Conservation (phyloP, 441 rosid genomes). For the Gossypium davidsonii region DNA sequence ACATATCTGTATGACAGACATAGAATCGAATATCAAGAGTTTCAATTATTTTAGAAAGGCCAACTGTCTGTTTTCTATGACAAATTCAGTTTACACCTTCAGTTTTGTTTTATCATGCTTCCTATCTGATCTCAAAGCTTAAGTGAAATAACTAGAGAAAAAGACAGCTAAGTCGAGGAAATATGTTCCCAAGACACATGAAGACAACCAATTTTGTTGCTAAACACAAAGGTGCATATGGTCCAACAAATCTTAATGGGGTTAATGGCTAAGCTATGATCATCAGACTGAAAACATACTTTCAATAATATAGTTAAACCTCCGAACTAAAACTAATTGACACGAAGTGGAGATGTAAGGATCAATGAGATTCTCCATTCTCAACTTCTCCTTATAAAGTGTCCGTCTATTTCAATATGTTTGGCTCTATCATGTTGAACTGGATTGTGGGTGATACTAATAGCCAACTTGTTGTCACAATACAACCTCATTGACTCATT, state of each 20-base stretch:
- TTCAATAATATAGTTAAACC: not conserved
- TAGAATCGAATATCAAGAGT: not conserved
- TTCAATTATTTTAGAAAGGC: not conserved
- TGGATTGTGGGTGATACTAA: no score
- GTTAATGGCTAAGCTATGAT: not conserved
- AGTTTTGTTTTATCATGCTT: not conserved
- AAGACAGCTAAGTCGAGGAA: constrained; percentile 9
- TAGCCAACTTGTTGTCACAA: no score
- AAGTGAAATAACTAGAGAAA: not conserved
- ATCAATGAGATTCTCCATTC: no score
- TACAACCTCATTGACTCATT: no score
- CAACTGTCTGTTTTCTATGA: not conserved
- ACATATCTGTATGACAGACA: not conserved
- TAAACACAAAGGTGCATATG: not conserved
- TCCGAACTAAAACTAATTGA: not conserved
- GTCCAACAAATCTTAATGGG: not conserved
- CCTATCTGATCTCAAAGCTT: not conserved
- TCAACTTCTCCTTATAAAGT: no score
- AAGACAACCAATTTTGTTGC: not conserved
- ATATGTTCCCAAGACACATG: not conserved
- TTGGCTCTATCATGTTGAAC: no score
- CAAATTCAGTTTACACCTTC: not conserved
- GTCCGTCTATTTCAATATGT: no score
- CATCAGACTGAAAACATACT: not conserved
- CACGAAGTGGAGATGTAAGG: not conserved